phyloP scores from a whole-genome alignment of 352 stramenopile species.

The Elongisporangium prolatum region DNA sequence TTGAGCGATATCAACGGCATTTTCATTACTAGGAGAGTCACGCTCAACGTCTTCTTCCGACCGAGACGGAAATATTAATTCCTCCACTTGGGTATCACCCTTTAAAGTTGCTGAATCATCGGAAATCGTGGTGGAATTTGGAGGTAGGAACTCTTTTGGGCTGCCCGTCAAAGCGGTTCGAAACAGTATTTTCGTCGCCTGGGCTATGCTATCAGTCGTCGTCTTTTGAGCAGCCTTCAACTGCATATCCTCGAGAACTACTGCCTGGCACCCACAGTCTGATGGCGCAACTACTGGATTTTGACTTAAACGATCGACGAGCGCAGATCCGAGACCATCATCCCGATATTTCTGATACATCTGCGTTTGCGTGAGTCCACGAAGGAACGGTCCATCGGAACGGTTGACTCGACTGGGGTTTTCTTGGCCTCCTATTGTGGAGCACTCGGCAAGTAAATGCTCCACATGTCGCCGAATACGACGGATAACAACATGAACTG shows the following conservation, averaged over 20 bases:
- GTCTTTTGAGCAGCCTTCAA: not conserved
- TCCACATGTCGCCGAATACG: conserved; percentile 40
- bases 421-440: not conserved
- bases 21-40: not conserved
- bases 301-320: not conserved
- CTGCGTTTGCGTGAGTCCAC: conserved; percentile 31
- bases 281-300: not conserved
- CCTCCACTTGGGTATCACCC: not conserved
- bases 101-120: not conserved
- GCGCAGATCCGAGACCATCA: conserved; percentile 11
- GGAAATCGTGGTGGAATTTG: not conserved
- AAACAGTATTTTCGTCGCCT: not conserved
- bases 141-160: not conserved
- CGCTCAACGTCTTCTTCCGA: not conserved
- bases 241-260: not conserved
- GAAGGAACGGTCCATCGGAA: conserved; percentile 12
- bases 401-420: not conserved
- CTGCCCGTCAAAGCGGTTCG: not conserved
- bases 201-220: not conserved
- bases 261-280: not conserved
- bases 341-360: conserved; percentile 58
- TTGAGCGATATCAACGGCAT: not conserved
- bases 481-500: conserved; percentile 39
- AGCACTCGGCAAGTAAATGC: conserved; percentile 20
- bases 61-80: not conserved